phyloP scores from a whole-genome alignment of 306 rosid genomes.

The Macrotyloma uniflorum region DNA sequence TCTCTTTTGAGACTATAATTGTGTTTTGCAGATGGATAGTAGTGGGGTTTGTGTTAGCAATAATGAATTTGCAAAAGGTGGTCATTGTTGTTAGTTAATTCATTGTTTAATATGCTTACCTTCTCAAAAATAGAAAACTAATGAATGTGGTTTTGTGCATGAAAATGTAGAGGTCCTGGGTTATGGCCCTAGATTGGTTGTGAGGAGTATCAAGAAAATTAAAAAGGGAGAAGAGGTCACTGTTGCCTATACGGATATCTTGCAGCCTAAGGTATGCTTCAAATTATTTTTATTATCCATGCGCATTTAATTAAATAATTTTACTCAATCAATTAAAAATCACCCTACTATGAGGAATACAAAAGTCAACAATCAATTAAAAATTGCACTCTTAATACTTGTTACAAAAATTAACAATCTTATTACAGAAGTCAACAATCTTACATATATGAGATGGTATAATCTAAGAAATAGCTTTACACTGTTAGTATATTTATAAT shows the following conservation, averaged over 20 bases:
- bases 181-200: conserved; percentile 67
- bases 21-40: conserved; percentile 58
- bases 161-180: conserved; percentile 28
- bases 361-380: no score
- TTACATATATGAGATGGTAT: no score
- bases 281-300: background rate
- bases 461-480: no score
- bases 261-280: conserved; percentile 74
- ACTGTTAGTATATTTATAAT: no score
- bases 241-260: conserved; percentile 72
- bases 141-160: background rate
- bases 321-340: background rate
- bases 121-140: background rate
- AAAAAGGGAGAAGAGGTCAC: conserved; percentile 71
- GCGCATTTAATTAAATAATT: background rate
- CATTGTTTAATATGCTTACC: background rate
- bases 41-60: conserved; percentile 40
- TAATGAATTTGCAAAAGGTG: conserved; percentile 53
- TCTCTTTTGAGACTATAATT: background rate
- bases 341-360: no score
- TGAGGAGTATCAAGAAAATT: conserved; percentile 81
- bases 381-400: no score
- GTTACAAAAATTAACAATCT: no score
- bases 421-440: no score
- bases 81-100: background rate